phyloP scores from a whole-genome alignment of 495 filamentous ascomycete species.

The Penicillium salamii region DNA sequence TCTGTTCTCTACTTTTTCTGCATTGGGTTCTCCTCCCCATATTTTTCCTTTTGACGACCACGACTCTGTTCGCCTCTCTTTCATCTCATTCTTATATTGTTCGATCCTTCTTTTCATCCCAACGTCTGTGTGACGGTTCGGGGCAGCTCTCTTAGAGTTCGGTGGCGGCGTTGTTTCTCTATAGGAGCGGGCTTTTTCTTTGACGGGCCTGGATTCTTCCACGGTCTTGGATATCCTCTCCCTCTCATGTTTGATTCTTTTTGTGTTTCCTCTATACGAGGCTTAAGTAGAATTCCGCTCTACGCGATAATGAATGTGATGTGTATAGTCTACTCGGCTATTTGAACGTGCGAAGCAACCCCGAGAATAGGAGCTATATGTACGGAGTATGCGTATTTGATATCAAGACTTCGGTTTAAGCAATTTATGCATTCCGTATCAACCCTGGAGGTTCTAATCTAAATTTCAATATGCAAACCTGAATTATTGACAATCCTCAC shows the following conservation, averaged over 20 bases:
- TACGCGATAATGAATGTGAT: conserved; percentile 18
- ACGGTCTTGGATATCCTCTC: background rate
- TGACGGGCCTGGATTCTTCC: background rate
- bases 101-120: conserved; percentile 5
- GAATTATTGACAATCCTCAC: conserved; percentile 50
- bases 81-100: background rate
- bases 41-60: conserved; percentile 18
- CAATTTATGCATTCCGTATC: background rate
- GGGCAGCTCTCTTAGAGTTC: conserved; percentile 18
- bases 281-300: conserved; percentile 8
- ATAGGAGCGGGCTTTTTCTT: conserved; percentile 1
- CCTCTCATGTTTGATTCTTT: background rate
- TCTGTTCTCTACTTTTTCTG: conserved; percentile 7
- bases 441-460: background rate
- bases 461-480: background rate
- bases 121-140: background rate
- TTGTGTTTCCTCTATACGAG: background rate
- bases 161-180: conserved; percentile 20
- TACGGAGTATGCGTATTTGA: too few species aligned
- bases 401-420: too few species aligned
- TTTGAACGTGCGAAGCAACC: too few species aligned
- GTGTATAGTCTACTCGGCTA: conserved; percentile 11
- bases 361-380: too few species aligned
- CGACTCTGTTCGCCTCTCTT: conserved; percentile 17
- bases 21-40: conserved; percentile 14